Evolutionary conservation across 2,329 filamentous ascomycete species (phyloP).

Genomic region (Colletotrichum sublineola): DNA sequence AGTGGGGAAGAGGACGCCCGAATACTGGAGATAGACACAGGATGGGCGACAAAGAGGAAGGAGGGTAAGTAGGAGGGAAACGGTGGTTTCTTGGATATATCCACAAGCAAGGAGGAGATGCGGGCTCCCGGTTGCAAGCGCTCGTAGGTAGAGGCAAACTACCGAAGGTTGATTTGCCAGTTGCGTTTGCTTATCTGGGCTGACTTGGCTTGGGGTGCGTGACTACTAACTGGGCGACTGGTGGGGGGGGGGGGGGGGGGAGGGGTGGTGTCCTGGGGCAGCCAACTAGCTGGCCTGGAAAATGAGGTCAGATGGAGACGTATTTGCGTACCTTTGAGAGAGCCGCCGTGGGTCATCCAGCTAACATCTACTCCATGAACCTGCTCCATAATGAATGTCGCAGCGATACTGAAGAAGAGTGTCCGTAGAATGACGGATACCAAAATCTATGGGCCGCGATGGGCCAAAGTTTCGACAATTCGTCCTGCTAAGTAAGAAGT

Average conservation of each 20-base stretch:
- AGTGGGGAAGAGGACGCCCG: constrained; percentile 2
- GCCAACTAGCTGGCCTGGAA: constrained; percentile 28
- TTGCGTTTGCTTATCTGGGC: constrained; percentile 35
- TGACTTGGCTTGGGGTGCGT: constrained; percentile 31
- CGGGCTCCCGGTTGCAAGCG: constrained; percentile 30
- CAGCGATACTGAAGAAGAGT: constrained; percentile 10
- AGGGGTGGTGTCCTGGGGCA: not conserved
- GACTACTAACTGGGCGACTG: constrained; percentile 29
- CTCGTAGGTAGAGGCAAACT: not conserved
- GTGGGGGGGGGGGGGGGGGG: not conserved
- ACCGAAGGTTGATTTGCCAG: not conserved
- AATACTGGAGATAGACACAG: constrained; percentile 2
- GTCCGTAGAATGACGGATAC: not conserved
- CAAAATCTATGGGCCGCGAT: constrained; percentile 20
- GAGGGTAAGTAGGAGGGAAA: constrained; percentile 8
- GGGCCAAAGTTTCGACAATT: constrained; percentile 19
- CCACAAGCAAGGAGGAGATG: constrained; percentile 25
- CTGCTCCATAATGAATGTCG: constrained; percentile 75
- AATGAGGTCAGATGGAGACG: constrained; percentile 40
- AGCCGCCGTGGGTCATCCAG: constrained; percentile 88
- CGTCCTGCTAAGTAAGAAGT: constrained; percentile 5
- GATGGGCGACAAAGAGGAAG: constrained; percentile 1
- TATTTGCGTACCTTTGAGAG: constrained; percentile 77
- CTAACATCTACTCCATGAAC: constrained; percentile 88
- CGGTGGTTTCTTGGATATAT: constrained; percentile 30